Conservation (phyloP, 805 yeast genomes). For the Lachancea dasiensis region DNA sequence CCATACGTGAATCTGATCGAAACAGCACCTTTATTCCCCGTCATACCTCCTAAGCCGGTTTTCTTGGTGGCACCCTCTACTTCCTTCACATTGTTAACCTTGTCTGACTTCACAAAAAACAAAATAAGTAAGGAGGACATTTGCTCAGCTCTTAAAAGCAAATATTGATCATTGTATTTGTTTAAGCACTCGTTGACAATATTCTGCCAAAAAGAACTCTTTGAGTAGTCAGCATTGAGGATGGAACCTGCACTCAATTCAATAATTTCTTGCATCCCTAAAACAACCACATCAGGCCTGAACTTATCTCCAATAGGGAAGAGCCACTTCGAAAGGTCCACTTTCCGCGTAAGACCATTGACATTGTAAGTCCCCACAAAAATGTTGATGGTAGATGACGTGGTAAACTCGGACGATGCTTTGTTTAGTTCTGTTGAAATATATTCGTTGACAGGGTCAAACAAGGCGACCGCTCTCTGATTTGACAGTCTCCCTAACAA, state of each 20-base stretch:
- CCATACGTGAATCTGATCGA: conserved; percentile 85
- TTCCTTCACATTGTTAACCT: conserved; percentile 53
- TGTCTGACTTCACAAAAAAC: conserved; percentile 51
- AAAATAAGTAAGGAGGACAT: conserved; percentile 64
- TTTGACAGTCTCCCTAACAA: conserved; percentile 75
- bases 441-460: conserved; percentile 83
- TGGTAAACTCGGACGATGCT: conserved; percentile 47
- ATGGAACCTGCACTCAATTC: conserved; percentile 91
- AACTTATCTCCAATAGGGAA: conserved; percentile 60
- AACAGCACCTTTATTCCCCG: conserved; percentile 96
- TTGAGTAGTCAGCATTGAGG: conserved; percentile 75
- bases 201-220: conserved; percentile 73
- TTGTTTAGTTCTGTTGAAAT: conserved; percentile 55
- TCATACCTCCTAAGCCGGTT: conserved; percentile 94
- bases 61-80: conserved; percentile 94
- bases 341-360: conserved; percentile 58
- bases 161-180: conserved; percentile 45
- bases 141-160: conserved; percentile 67
- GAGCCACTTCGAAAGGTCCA: conserved; percentile 68
- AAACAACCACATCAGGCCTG: conserved; percentile 74
- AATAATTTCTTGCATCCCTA: conserved; percentile 92
- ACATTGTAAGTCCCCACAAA: conserved; percentile 85
- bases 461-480: conserved; percentile 64
- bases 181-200: conserved; percentile 59
- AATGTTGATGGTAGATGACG: conserved; percentile 52